phyloP scores from a whole-genome alignment of 2,329 filamentous ascomycete genomes.

The Ophiostoma triangulosporum region DNA sequence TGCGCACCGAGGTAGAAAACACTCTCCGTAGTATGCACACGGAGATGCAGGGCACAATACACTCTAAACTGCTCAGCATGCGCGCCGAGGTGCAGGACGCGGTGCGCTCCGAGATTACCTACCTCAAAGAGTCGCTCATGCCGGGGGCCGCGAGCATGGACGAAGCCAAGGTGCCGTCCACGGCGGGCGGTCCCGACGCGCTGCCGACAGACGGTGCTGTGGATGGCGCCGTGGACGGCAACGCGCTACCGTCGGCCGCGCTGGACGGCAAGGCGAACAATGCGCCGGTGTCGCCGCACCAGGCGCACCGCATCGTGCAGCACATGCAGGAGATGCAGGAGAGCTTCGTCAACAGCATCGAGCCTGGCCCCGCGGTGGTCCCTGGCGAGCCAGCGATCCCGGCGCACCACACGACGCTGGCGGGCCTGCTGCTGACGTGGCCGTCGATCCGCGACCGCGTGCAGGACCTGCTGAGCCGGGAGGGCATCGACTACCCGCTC shows the following conservation, averaged over 20 bases:
- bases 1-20: slow-evolving; percentile 2
- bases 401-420: slow-evolving; percentile 79
- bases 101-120: neutral
- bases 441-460: slow-evolving; percentile 54
- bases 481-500: slow-evolving; percentile 42
- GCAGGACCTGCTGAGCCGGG: slow-evolving; percentile 30
- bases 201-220: neutral
- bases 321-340: slow-evolving; percentile 24
- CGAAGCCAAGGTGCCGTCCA: neutral
- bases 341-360: slow-evolving; percentile 37
- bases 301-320: slow-evolving; percentile 22
- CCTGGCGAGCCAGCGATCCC: slow-evolving; percentile 59
- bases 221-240: neutral
- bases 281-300: slow-evolving; percentile 14
- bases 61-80: too few relatives aligned
- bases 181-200: neutral
- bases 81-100: slow-evolving; percentile 8
- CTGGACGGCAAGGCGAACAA: slow-evolving; percentile 4
- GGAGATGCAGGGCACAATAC: slow-evolving; percentile 22
- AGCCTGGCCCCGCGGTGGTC: slow-evolving; percentile 33
- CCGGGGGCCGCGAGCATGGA: neutral
- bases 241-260: neutral
- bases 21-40: slow-evolving; percentile 19
- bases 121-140: neutral
- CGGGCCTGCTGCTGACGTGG: slow-evolving; percentile 67